Percentiles rank a stretch among this genome's conserved stretches.
These are phyloP conservation scores for Neurospora pannonica DNA, from an alignment of 495 filamentous ascomycete species.

Conservation along the genomic window DNA sequence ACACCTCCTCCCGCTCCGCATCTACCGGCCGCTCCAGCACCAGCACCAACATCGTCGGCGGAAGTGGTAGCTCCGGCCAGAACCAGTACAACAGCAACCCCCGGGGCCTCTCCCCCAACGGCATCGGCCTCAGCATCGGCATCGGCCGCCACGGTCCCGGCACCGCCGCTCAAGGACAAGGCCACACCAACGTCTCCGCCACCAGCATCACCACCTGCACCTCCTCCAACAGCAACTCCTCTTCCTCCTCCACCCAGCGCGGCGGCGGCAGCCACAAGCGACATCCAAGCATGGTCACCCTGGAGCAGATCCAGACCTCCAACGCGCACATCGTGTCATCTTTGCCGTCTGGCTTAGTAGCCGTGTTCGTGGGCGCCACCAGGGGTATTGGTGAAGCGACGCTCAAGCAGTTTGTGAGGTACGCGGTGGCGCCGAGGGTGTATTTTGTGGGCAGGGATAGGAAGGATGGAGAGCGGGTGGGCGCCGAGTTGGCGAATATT, in stretches of 20 bases:
- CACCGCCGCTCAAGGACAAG: background rate
- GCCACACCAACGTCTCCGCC: background rate
- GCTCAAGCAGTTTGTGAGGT: conserved; percentile 44
- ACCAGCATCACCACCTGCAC: background rate
- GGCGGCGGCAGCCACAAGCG: conserved; percentile 8
- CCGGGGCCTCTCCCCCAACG: background rate
- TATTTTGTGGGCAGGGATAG: conserved; percentile 41
- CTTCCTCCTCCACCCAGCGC: conserved; percentile 14
- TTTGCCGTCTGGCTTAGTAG: conserved; percentile 36
- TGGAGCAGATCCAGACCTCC: conserved; percentile 27
- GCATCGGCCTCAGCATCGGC: background rate
- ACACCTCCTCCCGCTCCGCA: background rate
- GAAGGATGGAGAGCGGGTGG: conserved; percentile 34
- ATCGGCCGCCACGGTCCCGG: background rate
- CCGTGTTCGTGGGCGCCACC: conserved; percentile 57
- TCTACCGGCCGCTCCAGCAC: background rate
- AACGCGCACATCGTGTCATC: conserved; percentile 27
- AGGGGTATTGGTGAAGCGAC: conserved; percentile 54
- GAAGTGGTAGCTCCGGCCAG: no score
- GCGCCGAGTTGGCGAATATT: conserved; percentile 32
- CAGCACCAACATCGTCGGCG: no score
- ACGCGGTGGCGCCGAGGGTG: conserved; percentile 29
- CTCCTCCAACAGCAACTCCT: background rate
- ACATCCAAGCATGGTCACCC: conserved; percentile 24
- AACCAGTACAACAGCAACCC: background rate